phyloP scores from a whole-genome alignment of 352 stramenopile genomes.

The Globisporangium paddicum region DNA sequence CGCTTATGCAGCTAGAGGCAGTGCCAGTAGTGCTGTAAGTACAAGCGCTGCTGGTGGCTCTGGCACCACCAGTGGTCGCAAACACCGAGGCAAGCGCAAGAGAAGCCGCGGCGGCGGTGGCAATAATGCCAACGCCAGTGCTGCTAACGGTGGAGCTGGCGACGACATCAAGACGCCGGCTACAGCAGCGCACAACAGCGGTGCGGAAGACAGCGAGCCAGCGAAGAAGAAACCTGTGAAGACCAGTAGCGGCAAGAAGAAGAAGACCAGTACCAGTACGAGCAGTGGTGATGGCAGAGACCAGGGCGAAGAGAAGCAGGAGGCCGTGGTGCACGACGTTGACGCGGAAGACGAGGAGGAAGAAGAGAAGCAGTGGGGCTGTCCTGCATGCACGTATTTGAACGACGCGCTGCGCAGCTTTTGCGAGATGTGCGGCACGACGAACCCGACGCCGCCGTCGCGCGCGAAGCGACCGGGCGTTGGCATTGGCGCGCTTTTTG shows the following conservation, averaged over 20 bases:
- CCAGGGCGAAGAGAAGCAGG: conserved; percentile 1
- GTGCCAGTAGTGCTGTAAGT: neutral
- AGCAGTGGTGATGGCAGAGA: conserved; percentile 9
- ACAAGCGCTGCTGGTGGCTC: neutral
- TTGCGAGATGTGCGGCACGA: conserved; percentile 74
- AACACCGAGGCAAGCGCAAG: conserved; percentile 32
- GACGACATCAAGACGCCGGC: neutral
- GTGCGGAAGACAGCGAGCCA: neutral
- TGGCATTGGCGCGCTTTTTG: conserved; percentile 2
- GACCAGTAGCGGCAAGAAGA: neutral
- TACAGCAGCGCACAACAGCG: neutral
- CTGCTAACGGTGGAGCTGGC: neutral
- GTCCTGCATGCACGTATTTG: conserved; percentile 62
- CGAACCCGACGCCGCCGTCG: conserved; percentile 33
- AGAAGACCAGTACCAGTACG: neutral
- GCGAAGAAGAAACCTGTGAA: conserved; percentile 7
- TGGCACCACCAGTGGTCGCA: conserved; percentile 7
- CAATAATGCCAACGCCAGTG: neutral
- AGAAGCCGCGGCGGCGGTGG: conserved; percentile 13
- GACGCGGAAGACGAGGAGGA: conserved; percentile 6
- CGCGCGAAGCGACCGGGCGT: neutral
- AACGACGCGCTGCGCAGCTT: conserved; percentile 56
- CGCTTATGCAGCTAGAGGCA: neutral
- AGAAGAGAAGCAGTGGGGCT: conserved; percentile 40
- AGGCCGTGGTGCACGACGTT: neutral